Evolutionary conservation across 768 basidiomycete species (phyloP).

Genomic region (Kwoniella sp.): DNA sequence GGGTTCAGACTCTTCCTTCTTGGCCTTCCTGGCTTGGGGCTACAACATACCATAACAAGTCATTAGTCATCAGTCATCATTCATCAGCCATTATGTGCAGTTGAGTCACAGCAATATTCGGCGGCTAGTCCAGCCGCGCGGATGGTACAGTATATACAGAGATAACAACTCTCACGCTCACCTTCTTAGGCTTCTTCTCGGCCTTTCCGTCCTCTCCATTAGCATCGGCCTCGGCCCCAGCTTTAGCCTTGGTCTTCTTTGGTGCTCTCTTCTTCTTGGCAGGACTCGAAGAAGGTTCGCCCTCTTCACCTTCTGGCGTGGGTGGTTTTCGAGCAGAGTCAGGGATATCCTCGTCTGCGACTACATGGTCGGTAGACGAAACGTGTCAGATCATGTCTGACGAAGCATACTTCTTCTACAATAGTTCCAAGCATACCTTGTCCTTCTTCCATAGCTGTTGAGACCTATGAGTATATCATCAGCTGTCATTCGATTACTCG

Average conservation of each 20-base stretch:
- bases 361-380: conserved; percentile 42
- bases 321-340: conserved; percentile 44
- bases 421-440: conserved; percentile 54
- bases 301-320: conserved; percentile 35
- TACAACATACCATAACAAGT: too few species aligned
- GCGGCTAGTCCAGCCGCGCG: too few species aligned
- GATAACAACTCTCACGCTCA: conserved; percentile 24
- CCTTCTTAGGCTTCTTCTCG: conserved; percentile 37
- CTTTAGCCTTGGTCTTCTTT: conserved; percentile 21
- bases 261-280: conserved; percentile 45
- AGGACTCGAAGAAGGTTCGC: conserved; percentile 48
- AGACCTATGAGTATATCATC: conserved; percentile 56
- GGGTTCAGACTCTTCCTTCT: conserved; percentile 13
- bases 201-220: conserved; percentile 19
- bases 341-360: conserved; percentile 76
- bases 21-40: conserved; percentile 16
- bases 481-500: conserved; percentile 2
- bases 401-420: too few species aligned
- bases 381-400: neutral
- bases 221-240: conserved; percentile 17
- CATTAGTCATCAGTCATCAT: too few species aligned
- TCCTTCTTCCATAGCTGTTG: conserved; percentile 73
- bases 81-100: too few species aligned
- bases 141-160: too few species aligned
- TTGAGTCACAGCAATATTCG: too few species aligned